These are phyloP conservation scores for Pseudisothecium myosuroides DNA, from an alignment of 225 moss, liverwort and hornwort species.

Conservation along the genomic window DNA sequence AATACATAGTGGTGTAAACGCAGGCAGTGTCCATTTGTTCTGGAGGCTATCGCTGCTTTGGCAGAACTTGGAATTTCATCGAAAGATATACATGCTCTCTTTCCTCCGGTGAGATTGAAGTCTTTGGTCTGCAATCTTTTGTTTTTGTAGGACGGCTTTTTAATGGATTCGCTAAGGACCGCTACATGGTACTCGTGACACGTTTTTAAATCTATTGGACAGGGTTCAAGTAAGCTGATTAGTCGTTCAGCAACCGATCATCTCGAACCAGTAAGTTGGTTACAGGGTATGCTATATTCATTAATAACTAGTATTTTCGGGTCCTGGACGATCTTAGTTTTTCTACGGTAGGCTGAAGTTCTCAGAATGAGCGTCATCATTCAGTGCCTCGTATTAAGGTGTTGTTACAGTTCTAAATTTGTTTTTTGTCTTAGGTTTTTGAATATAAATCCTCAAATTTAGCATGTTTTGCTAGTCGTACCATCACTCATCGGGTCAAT, in stretches of 20 bases:
- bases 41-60: constrained; percentile 71
- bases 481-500: not conserved
- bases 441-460: not conserved
- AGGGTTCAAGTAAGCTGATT: constrained; percentile 54
- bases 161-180: not conserved
- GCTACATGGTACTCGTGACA: not conserved
- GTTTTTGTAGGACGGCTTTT: not conserved
- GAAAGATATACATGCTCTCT: constrained; percentile 74
- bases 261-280: constrained; percentile 71
- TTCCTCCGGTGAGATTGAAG: constrained; percentile 54
- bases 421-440: not conserved
- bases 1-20: not conserved
- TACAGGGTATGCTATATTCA: constrained; percentile 47
- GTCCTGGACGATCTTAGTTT: not conserved
- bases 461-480: not conserved
- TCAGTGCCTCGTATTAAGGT: not conserved
- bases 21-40: constrained; percentile 78
- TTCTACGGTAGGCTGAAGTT: not conserved
- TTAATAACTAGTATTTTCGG: not conserved
- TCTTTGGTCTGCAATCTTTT: not conserved
- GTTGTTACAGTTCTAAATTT: not conserved
- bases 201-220: not conserved
- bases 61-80: constrained; percentile 70
- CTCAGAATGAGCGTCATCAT: not conserved
- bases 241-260: constrained; percentile 55